Evolutionary conservation across 805 yeast genomes (phyloP).

Genomic region (Helenozyma rhizophorensis): DNA sequence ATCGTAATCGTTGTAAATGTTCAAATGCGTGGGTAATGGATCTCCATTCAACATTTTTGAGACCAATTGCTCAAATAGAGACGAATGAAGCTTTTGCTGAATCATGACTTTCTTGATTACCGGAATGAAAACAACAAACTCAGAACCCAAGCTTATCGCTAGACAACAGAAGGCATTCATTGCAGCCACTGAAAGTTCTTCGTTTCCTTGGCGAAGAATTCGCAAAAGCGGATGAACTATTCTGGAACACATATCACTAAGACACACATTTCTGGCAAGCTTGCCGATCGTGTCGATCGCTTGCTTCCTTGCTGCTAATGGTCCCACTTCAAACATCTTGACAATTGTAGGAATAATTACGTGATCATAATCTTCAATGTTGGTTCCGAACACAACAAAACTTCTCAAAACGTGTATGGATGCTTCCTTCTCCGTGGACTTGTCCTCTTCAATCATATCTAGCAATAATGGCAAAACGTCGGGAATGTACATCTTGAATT

Average conservation of each 20-base stretch:
- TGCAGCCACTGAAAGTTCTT: slow-evolving; percentile 59
- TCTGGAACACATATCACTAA: slow-evolving; percentile 86
- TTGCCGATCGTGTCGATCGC: slow-evolving; percentile 84
- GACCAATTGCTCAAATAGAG: slow-evolving; percentile 77
- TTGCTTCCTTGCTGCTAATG: slow-evolving; percentile 57
- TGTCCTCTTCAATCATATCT: slow-evolving; percentile 71
- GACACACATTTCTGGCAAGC: slow-evolving; percentile 62
- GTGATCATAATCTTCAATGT: slow-evolving; percentile 84
- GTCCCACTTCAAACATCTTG: slow-evolving; percentile 68
- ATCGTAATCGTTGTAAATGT: slow-evolving; percentile 61
- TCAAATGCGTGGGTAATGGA: slow-evolving; percentile 73
- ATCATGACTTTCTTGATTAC: slow-evolving; percentile 65
- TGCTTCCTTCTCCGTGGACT: slow-evolving; percentile 54
- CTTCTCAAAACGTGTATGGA: slow-evolving; percentile 75
- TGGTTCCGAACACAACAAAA: slow-evolving; percentile 80
- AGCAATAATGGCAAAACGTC: slow-evolving; percentile 71
- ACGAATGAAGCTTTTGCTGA: slow-evolving; percentile 60
- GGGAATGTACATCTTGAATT: slow-evolving; percentile 80
- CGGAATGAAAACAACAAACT: slow-evolving; percentile 82
- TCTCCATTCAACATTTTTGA: slow-evolving; percentile 76
- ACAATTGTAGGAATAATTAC: slow-evolving; percentile 84
- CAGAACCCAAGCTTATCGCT: slow-evolving; percentile 76
- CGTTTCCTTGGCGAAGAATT: slow-evolving; percentile 49
- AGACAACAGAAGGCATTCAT: slow-evolving; percentile 78
- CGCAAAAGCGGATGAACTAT: slow-evolving; percentile 83